Base-by-base conservation (phyloP, 148 eudicot genomes). In the Cornus controversa region DNA sequence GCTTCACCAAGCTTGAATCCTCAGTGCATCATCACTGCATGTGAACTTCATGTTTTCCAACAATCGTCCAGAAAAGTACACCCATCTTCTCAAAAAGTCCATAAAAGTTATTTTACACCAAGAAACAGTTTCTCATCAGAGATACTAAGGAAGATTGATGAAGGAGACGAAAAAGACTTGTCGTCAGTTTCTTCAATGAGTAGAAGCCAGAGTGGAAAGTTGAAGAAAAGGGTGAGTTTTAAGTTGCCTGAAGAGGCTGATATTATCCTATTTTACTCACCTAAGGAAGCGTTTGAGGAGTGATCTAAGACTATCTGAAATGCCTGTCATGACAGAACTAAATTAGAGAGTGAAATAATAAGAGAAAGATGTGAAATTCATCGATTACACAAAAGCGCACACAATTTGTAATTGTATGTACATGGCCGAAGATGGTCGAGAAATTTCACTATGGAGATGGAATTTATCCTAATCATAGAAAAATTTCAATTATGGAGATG, bases 211-310 rank as follows among this genome's bases (percentile, higher is more conserved):
- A 42, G 75, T 69, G 78, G 75, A 20, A 65, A 80, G 50, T 23
- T 70, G 72, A 62, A 6, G 23, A 82, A 70, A 75, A 78, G 7
- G 60, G 84, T 78, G 28, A 82, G 15, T 0, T 82, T 82, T 42
- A 78, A 45, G 74, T 40, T 77, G 54, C 80, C 78, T 18, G 75
- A 74, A 20, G 84, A 74, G 73, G 78, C 42, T 64, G 84, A 78
- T 63, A 64, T 73, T 65, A 47, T 71, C 36, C 53, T 78, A 14
- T 74, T 67, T 53, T 78, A 81, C 69, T 50, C 84, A 2, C 80
- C 84, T 15, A 73, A 15, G 24, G 34, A 76, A 10, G 66, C 27
- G 0, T 72, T 77, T 66, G 80, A 72, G 25, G 77, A 70, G 60
- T 79, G 37, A 53, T 37, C 40, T 10, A 18, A 18, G 62, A 40